Percentiles rank a stretch among this genome's conserved stretches.
phyloP scores from a whole-genome alignment of 108 stramenopile species.

The Conticribra weissflogii region DNA sequence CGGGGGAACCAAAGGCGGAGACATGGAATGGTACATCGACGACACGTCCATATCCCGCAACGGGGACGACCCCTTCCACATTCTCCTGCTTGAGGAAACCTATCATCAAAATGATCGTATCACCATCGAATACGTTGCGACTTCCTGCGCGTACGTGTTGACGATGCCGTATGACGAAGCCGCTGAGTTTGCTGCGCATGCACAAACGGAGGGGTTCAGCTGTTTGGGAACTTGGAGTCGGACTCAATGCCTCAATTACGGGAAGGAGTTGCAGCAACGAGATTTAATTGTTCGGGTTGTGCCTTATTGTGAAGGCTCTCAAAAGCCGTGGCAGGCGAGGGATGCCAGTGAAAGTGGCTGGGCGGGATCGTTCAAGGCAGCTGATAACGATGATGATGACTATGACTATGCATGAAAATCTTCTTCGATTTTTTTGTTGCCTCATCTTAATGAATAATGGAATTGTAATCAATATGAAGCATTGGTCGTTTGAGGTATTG shows the following conservation, averaged over 20 bases:
- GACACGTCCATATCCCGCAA: slow-evolving; percentile 61
- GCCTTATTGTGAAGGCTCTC: slow-evolving; percentile 73
- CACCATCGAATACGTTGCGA: slow-evolving; percentile 70
- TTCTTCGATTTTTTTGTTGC: too few relatives aligned
- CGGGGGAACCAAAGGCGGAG: slow-evolving; percentile 41
- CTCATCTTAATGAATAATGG: too few relatives aligned
- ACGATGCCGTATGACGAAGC: slow-evolving; percentile 80
- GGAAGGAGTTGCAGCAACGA: slow-evolving; percentile 64
- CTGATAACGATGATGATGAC: background rate
- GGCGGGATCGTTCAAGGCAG: slow-evolving; percentile 1
- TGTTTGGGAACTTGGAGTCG: slow-evolving; percentile 84
- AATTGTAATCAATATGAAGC: too few relatives aligned
- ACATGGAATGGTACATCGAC: slow-evolving; percentile 75
- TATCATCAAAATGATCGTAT: slow-evolving; percentile 70
- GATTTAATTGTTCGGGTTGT: slow-evolving; percentile 81
- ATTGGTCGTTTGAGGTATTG: too few relatives aligned
- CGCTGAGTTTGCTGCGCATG: slow-evolving; percentile 60
- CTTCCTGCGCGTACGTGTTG: slow-evolving; percentile 71
- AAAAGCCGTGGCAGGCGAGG: slow-evolving; percentile 85
- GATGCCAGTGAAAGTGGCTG: slow-evolving; percentile 51
- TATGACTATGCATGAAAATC: too few relatives aligned
- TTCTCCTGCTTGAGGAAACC: slow-evolving; percentile 71
- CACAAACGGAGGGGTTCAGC: slow-evolving; percentile 63
- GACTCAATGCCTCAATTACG: slow-evolving; percentile 74
- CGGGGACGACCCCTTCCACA: slow-evolving; percentile 83